Conservation (phyloP, 176 grass and related monocot genomes). For the Tillandsia fasciculata region DNA sequence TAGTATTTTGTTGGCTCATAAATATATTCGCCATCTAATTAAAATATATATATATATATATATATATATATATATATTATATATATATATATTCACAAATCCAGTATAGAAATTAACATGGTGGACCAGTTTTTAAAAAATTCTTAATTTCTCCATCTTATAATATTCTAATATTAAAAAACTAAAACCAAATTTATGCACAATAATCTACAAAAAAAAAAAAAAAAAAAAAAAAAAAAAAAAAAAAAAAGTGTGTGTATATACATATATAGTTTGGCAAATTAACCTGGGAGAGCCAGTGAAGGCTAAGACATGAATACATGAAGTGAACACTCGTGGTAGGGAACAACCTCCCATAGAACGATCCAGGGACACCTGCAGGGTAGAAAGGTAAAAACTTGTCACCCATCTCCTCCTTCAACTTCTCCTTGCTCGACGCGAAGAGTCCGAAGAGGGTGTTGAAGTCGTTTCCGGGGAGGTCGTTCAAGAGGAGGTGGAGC, state of each 20-base stretch:
- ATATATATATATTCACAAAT: too few species aligned
- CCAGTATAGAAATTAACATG: too few species aligned
- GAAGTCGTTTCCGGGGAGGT: conserved; percentile 4
- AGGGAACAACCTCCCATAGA: neutral
- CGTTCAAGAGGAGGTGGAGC: conserved; percentile 13
- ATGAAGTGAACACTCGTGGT: neutral
- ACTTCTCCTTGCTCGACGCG: conserved; percentile 5
- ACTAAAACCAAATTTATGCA: too few species aligned
- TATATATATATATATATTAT: too few species aligned
- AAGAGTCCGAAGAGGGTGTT: conserved; percentile 10
- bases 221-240: neutral
- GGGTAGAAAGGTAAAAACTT: neutral
- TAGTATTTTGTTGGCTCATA: too few species aligned
- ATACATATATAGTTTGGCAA: neutral
- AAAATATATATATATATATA: too few species aligned
- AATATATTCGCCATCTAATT: too few species aligned
- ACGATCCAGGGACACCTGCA: neutral
- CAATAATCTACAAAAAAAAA: neutral
- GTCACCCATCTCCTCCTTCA: neutral
- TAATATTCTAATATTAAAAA: too few species aligned
- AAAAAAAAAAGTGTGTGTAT: neutral
- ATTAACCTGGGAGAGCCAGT: neutral
- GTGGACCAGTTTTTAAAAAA: too few species aligned
- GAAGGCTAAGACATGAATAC: neutral
- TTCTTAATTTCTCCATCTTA: too few species aligned